These are phyloP conservation scores for Ceratocystis destructans DNA, from an alignment of 2,329 filamentous ascomycete genomes.

Conservation along the genomic window DNA sequence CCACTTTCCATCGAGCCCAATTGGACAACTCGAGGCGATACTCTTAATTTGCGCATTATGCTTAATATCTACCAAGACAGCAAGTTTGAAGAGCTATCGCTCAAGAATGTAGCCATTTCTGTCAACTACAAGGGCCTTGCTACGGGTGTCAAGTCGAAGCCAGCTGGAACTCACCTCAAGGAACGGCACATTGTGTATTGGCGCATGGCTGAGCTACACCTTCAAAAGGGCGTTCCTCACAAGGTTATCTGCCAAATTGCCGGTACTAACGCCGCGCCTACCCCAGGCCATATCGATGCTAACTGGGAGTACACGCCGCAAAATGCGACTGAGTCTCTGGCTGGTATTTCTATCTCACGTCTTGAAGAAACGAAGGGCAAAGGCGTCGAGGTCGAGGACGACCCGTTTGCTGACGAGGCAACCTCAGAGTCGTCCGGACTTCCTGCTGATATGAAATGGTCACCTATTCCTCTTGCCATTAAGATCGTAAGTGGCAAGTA, in stretches of 20 bases:
- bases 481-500: conserved; percentile 68
- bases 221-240: conserved; percentile 38
- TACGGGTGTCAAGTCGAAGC: conserved; percentile 60
- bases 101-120: conserved; percentile 61
- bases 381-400: conserved; percentile 34
- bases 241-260: conserved; percentile 74
- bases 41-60: conserved; percentile 68
- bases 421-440: conserved; percentile 19
- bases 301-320: conserved; percentile 51
- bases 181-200: conserved; percentile 69
- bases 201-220: conserved; percentile 55
- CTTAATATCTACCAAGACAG: conserved; percentile 7
- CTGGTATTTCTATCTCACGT: conserved; percentile 50
- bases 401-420: conserved; percentile 52
- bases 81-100: conserved; percentile 22
- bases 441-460: conserved; percentile 40
- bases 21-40: conserved; percentile 74
- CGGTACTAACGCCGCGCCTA: conserved; percentile 56
- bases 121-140: conserved; percentile 57
- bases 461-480: conserved; percentile 48
- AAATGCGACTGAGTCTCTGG: conserved; percentile 23
- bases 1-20: conserved; percentile 60
- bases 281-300: conserved; percentile 66
- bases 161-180: conserved; percentile 62
- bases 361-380: conserved; percentile 41